These are phyloP conservation scores for Stenocarpella maydis DNA, from an alignment of 2,329 filamentous ascomycete species.

Conservation along the genomic window DNA sequence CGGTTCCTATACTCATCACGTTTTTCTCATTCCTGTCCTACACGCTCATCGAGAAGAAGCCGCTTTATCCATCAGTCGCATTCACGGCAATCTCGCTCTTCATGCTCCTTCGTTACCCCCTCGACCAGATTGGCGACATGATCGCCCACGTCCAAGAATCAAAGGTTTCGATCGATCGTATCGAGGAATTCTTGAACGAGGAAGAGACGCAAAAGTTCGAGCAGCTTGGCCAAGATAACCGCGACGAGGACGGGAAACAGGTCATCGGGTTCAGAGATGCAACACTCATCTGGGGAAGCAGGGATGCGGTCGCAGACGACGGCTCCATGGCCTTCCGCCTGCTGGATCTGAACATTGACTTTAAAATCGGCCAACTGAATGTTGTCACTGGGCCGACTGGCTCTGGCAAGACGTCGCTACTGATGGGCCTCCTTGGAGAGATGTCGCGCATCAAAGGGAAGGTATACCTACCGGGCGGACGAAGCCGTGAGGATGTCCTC, in stretches of 20 bases:
- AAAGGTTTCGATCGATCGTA: slow-evolving; percentile 95
- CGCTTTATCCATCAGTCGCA: slow-evolving; percentile 87
- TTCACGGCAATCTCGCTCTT: slow-evolving; percentile 98
- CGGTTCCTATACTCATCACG: slow-evolving; percentile 92
- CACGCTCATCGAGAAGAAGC: slow-evolving; percentile 88
- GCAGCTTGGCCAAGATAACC: slow-evolving; percentile 77
- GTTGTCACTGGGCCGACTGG: slow-evolving; percentile 93
- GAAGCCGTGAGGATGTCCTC: slow-evolving; percentile 84
- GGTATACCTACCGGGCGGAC: slow-evolving; percentile 85
- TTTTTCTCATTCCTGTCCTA: slow-evolving; percentile 97
- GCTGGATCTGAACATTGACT: slow-evolving; percentile 83
- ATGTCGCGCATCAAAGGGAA: slow-evolving; percentile 87
- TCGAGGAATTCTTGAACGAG: slow-evolving; percentile 91
- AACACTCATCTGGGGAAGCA: slow-evolving; percentile 88
- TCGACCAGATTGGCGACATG: slow-evolving; percentile 98
- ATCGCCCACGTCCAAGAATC: slow-evolving; percentile 97
- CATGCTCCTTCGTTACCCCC: slow-evolving; percentile 87
- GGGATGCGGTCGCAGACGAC: slow-evolving; percentile 66
- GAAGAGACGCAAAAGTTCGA: slow-evolving; percentile 96
- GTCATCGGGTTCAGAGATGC: slow-evolving; percentile 86
- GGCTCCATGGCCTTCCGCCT: slow-evolving; percentile 81
- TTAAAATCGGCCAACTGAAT: slow-evolving; percentile 86
- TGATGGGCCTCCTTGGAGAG: slow-evolving; percentile 96
- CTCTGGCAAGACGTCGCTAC: slow-evolving; percentile 91
- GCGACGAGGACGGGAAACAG: slow-evolving; percentile 73